phyloP scores from a whole-genome alignment of 148 eudicot genomes.

The Chenopodium suecicum region DNA sequence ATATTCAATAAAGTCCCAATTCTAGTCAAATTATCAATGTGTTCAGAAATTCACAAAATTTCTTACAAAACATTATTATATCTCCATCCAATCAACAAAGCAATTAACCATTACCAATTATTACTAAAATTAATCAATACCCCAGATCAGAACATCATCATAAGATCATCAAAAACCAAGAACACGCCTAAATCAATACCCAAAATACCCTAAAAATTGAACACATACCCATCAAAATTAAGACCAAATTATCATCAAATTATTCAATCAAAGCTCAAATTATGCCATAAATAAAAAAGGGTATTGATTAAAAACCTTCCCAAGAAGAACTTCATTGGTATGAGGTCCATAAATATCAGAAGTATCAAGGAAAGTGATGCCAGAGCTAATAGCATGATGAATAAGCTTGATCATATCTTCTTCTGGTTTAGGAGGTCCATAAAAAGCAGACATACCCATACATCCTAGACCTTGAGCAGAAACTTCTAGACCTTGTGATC shows the following conservation, averaged over 20 bases:
- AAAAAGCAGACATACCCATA: slow-evolving; percentile 45
- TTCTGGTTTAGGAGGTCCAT: slow-evolving; percentile 52
- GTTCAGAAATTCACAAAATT: background rate
- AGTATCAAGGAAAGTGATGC: slow-evolving; percentile 53
- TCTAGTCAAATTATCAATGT: background rate
- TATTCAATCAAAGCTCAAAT: background rate
- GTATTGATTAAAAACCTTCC: slow-evolving; percentile 26
- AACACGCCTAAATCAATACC: background rate
- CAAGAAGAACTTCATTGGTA: slow-evolving; percentile 46
- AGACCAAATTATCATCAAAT: background rate
- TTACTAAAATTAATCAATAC: background rate
- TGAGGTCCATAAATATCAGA: slow-evolving; percentile 50
- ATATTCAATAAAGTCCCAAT: background rate
- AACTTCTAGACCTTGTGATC: slow-evolving; percentile 43
- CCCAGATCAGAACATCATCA: background rate
- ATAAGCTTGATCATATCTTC: slow-evolving; percentile 45
- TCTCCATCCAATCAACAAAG: background rate
- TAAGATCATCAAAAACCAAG: background rate
- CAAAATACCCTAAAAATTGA: background rate
- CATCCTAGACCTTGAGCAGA: slow-evolving; percentile 53
- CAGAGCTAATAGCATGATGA: slow-evolving; percentile 45
- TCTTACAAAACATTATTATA: background rate
- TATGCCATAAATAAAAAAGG: background rate
- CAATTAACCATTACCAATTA: background rate
- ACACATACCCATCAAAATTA: background rate